These are phyloP conservation scores for Vinca minor DNA, from an alignment of 257 asterid species.

Conservation along the genomic window DNA sequence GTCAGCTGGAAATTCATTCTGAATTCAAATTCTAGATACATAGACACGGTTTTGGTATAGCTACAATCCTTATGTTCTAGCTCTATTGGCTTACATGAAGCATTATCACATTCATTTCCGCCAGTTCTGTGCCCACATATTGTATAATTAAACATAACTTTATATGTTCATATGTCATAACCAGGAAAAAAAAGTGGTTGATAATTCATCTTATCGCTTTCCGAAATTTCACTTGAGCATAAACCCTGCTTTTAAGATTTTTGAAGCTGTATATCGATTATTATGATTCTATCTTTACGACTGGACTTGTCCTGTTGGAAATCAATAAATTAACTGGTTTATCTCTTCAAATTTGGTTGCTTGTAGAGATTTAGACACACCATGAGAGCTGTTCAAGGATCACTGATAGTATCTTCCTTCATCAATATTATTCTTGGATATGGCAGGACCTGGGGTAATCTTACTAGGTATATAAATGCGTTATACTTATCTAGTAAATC, in stretches of 20 bases:
- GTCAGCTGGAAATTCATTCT: constrained; percentile 35
- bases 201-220: neutral
- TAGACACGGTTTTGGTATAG: neutral
- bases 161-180: neutral
- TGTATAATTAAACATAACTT: neutral
- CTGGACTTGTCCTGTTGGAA: neutral
- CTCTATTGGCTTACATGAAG: neutral
- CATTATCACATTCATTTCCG: neutral
- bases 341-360: too few relatives aligned
- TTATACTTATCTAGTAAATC: neutral
- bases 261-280: neutral
- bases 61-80: neutral
- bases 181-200: neutral
- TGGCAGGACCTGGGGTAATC: constrained; percentile 71
- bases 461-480: constrained; percentile 52
- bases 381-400: constrained; percentile 91
- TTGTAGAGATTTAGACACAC: constrained; percentile 81
- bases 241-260: neutral
- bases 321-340: too few relatives aligned
- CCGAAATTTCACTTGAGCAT: neutral
- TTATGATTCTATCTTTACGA: neutral
- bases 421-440: constrained; percentile 74
- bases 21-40: neutral
- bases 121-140: neutral
- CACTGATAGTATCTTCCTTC: constrained; percentile 80